phyloP scores from a whole-genome alignment of 352 stramenopile species.

The Pythium monospermum region DNA sequence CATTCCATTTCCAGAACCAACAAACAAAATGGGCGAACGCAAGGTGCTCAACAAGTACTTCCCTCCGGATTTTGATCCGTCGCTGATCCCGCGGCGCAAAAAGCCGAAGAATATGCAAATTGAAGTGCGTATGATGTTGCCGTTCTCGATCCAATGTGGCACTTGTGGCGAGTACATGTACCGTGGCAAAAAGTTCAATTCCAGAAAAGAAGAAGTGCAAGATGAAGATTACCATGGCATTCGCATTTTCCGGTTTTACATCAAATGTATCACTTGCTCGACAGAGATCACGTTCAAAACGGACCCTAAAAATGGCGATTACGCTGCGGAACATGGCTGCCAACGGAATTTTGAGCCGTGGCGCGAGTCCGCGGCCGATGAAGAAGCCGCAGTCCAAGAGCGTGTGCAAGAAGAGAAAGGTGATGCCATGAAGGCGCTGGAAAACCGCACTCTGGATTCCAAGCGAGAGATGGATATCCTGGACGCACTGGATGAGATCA shows the following conservation, averaged over 20 bases:
- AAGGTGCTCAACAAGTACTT: slow-evolving; percentile 99
- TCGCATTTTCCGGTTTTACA: slow-evolving; percentile 97
- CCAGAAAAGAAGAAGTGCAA: slow-evolving; percentile 95
- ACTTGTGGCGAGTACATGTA: slow-evolving; percentile 99
- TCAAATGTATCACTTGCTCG: slow-evolving; percentile 95
- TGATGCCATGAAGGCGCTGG: slow-evolving; percentile 97
- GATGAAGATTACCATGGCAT: slow-evolving; percentile 96
- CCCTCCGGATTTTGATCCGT: slow-evolving; percentile 97
- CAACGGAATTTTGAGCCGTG: slow-evolving; percentile 97
- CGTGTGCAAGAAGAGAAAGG: slow-evolving; percentile 91
- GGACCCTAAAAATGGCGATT: slow-evolving; percentile 98
- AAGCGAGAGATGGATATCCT: slow-evolving; percentile 99
- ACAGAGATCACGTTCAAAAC: slow-evolving; percentile 97
- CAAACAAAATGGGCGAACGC: slow-evolving; percentile 95
- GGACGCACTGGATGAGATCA: slow-evolving; percentile 98
- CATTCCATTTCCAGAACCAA: neutral
- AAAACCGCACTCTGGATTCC: slow-evolving; percentile 97
- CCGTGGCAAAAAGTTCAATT: slow-evolving; percentile 99
- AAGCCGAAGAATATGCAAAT: slow-evolving; percentile 94
- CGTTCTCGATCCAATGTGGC: slow-evolving; percentile 97
- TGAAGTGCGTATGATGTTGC: slow-evolving; percentile 99
- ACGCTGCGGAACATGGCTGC: slow-evolving; percentile 95
- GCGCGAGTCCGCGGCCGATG: slow-evolving; percentile 83
- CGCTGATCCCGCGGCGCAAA: slow-evolving; percentile 92
- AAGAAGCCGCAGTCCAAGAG: slow-evolving; percentile 65